Evolutionary conservation across 2,329 filamentous ascomycete genomes (phyloP).

Genomic region (Botrytis paeoniae): DNA sequence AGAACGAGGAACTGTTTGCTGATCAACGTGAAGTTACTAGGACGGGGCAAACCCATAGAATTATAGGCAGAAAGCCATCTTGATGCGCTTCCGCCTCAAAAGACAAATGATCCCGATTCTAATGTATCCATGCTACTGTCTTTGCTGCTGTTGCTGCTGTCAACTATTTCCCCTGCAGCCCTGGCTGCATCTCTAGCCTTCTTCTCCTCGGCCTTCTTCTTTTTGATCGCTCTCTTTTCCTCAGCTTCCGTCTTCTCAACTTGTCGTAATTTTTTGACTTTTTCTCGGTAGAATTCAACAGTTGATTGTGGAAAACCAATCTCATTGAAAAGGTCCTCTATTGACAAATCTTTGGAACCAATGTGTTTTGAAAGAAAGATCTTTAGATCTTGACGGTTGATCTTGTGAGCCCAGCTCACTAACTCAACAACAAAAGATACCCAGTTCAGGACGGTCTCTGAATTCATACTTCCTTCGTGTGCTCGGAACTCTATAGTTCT

Average conservation of each 20-base stretch:
- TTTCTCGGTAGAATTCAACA: background rate
- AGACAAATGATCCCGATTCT: background rate
- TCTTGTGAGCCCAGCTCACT: slow-evolving; percentile 1
- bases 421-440: slow-evolving; percentile 1
- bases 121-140: background rate
- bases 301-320: background rate
- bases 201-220: background rate
- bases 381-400: background rate
- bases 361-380: background rate
- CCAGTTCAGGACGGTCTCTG: slow-evolving; percentile 19
- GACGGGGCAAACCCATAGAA: background rate
- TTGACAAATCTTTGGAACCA: background rate
- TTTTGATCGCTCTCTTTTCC: background rate
- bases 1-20: background rate
- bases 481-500: slow-evolving; percentile 29
- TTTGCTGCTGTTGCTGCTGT: background rate
- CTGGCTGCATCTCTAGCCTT: background rate
- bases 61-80: background rate
- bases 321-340: slow-evolving; percentile 3
- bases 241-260: background rate
- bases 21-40: background rate
- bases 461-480: slow-evolving; percentile 26
- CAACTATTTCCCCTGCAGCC: background rate
- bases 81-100: background rate
- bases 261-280: background rate